A percentile compares a stretch with the other conserved stretches of the same genome.
Conservation (phyloP, 305 asterid species). For the Fraxinus paxiana region DNA sequence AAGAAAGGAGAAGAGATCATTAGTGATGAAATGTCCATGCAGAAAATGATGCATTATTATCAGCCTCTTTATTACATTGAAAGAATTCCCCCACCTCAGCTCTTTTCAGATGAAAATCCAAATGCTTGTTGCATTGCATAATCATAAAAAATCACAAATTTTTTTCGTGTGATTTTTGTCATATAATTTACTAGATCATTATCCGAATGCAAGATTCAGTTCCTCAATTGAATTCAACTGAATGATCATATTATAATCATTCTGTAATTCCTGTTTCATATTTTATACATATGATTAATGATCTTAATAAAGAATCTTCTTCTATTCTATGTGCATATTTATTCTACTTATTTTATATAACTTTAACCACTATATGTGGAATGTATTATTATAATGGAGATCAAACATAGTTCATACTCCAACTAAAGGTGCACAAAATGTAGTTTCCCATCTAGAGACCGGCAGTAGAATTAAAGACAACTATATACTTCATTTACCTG, state of each 20-base stretch:
- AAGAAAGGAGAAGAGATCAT: constrained; percentile 26
- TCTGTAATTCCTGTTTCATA: not conserved
- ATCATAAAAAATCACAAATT: not conserved
- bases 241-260: not conserved
- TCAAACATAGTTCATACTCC: not conserved
- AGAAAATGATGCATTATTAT: constrained; percentile 50
- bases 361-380: not conserved
- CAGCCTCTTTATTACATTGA: constrained; percentile 62
- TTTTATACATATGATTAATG: not conserved
- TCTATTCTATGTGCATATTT: not conserved
- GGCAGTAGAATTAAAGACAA: not conserved
- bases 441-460: not conserved
- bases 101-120: constrained; percentile 90
- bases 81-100: constrained; percentile 82
- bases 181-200: not conserved
- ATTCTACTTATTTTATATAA: not conserved
- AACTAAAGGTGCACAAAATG: not conserved
- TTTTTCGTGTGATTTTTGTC: not conserved
- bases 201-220: not conserved
- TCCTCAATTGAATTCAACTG: not conserved
- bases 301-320: not conserved
- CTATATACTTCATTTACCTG: not conserved
- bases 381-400: not conserved
- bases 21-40: constrained; percentile 30
- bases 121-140: constrained; percentile 73